Percentiles rank a stretch among this genome's conserved stretches.
Evolutionary conservation across 1,284 basidiomycete species (phyloP).

Genomic region (Trichosporon asahii): DNA sequence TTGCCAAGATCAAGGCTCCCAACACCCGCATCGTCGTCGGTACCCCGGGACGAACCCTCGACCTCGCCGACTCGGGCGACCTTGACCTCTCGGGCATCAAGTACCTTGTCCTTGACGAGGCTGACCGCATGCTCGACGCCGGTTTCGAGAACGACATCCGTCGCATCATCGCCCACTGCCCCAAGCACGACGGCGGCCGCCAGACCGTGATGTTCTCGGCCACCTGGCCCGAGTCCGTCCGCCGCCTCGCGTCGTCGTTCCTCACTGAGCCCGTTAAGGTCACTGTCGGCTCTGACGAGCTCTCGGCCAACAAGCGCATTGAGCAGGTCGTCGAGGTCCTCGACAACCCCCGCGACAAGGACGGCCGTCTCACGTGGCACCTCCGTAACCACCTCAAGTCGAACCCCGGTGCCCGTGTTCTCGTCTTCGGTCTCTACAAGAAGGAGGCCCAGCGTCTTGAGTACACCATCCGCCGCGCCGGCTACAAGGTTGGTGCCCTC

Average conservation of each 20-base stretch:
- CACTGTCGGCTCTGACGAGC: constrained; percentile 91
- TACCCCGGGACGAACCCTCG: constrained; percentile 88
- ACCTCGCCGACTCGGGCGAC: constrained; percentile 78
- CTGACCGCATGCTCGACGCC: constrained; percentile 96
- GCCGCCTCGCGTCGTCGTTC: constrained; percentile 87
- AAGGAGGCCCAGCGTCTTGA: constrained; percentile 92
- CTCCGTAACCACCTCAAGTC: constrained; percentile 64
- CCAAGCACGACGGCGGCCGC: constrained; percentile 60
- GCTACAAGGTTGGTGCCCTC: constrained; percentile 80
- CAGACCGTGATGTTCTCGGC: constrained; percentile 98
- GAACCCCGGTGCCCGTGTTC: constrained; percentile 60
- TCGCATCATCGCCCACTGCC: constrained; percentile 78
- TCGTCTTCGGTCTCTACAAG: constrained; percentile 97
- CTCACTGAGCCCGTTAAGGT: constrained; percentile 81
- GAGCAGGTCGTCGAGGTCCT: constrained; percentile 78
- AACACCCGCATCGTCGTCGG: constrained; percentile 80
- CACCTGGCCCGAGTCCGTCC: constrained; percentile 96
- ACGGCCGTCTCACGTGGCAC: constrained; percentile 66
- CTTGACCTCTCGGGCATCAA: constrained; percentile 81
- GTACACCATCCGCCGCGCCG: constrained; percentile 69
- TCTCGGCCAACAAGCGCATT: constrained; percentile 89
- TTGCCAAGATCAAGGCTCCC: constrained; percentile 59
- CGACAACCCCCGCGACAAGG: constrained; percentile 80
- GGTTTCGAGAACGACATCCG: constrained; percentile 99
- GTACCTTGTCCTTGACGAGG: constrained; percentile 94